Percentiles rank a stretch among this genome's conserved stretches.
Conservation (phyloP, 2,329 filamentous ascomycete genomes). For the Paraphoma sp. region DNA sequence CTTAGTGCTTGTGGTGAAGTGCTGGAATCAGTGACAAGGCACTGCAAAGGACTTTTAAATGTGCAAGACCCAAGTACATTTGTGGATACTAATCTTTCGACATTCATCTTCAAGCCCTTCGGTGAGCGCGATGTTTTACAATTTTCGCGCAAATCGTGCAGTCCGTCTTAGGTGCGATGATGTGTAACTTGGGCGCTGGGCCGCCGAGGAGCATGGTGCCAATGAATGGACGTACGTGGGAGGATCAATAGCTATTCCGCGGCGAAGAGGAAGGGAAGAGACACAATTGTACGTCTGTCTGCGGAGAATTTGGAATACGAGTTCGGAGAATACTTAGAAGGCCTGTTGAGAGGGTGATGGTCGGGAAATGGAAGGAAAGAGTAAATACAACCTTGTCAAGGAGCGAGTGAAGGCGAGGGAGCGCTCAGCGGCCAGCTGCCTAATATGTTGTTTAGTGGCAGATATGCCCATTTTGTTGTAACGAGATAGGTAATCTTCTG, state of each 20-base stretch:
- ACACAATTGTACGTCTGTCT: neutral
- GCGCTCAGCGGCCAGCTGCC: neutral
- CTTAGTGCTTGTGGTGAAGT: too few relatives aligned
- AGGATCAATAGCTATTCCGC: neutral
- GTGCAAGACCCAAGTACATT: too few relatives aligned
- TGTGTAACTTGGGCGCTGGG: neutral
- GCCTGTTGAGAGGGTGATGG: constrained; percentile 12
- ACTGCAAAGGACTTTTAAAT: neutral
- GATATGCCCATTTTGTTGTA: neutral
- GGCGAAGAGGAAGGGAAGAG: neutral
- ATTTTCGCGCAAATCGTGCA: neutral
- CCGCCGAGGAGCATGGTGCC: neutral
- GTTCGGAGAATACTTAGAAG: neutral
- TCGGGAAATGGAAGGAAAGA: neutral
- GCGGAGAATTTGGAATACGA: neutral
- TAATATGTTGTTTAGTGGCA: neutral
- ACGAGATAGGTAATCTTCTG: neutral
- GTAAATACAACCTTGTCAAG: neutral
- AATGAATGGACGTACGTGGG: neutral
- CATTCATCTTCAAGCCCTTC: neutral
- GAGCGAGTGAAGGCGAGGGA: neutral
- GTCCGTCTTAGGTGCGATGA: neutral
- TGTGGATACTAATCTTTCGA: neutral
- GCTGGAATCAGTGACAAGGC: too few relatives aligned
- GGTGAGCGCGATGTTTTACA: neutral